A percentile compares a stretch with the other conserved stretches of the same genome.
These are phyloP conservation scores for Schizochytrium sp. DNA, from an alignment of 108 stramenopile species.

Conservation along the genomic window DNA sequence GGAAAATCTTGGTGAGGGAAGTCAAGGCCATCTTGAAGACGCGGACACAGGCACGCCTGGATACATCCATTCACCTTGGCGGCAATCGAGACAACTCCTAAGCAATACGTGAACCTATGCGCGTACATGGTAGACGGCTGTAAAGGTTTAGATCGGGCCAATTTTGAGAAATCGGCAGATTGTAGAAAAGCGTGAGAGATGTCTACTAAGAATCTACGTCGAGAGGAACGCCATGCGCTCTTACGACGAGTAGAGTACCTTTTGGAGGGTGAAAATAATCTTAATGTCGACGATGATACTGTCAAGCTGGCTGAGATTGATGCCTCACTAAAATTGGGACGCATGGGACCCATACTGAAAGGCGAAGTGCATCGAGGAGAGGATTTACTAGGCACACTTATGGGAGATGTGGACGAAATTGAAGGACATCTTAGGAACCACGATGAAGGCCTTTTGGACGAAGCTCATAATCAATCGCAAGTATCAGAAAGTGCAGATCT, in stretches of 20 bases:
- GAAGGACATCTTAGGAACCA: not conserved
- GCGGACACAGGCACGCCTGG: too few species aligned
- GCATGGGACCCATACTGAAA: not conserved
- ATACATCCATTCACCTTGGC: too few species aligned
- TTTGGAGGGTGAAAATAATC: not conserved
- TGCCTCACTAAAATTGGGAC: constrained; percentile 1
- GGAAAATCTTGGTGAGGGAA: too few species aligned
- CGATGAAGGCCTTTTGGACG: not conserved
- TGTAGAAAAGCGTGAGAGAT: too few species aligned
- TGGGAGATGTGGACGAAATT: not conserved
- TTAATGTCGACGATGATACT: not conserved
- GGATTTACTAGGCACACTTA: not conserved
- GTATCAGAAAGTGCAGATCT: not conserved
- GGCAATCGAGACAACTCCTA: too few species aligned
- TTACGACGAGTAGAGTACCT: not conserved
- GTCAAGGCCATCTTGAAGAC: too few species aligned
- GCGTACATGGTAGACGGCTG: too few species aligned
- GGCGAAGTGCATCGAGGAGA: not conserved
- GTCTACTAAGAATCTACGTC: too few species aligned
- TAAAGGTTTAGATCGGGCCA: too few species aligned
- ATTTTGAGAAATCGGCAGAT: too few species aligned
- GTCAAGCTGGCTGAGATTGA: not conserved
- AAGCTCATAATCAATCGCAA: too few species aligned
- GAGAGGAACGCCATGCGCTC: not conserved
- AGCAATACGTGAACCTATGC: too few species aligned